Percentiles rank a stretch among this genome's conserved stretches.
phyloP scores from a whole-genome alignment of 2,329 filamentous ascomycete species.

The Cryphonectria japonica region DNA sequence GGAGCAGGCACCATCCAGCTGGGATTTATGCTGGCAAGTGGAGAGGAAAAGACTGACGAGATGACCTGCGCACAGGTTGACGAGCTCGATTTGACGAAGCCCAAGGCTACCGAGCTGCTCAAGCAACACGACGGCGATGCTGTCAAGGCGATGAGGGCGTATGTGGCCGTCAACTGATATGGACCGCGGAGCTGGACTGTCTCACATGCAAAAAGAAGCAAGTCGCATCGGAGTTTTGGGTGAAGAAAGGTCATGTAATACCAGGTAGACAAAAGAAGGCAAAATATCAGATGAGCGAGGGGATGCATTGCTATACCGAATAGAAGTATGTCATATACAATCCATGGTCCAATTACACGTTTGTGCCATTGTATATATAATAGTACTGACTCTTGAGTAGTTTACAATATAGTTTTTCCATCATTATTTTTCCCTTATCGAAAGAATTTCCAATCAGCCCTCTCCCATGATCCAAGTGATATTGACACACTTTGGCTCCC shows the following conservation, averaged over 20 bases:
- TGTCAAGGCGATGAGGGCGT: conserved; percentile 68
- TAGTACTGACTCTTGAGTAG: not conserved
- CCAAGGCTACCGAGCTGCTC: conserved; percentile 75
- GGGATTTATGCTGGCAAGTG: too few species aligned
- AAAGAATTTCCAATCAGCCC: not conserved
- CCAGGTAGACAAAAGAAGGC: conserved; percentile 1
- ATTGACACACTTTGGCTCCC: conserved; percentile 37
- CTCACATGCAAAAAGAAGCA: not conserved
- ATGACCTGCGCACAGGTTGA: conserved; percentile 55
- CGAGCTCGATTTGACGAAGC: conserved; percentile 72
- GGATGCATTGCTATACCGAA: not conserved
- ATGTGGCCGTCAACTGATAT: conserved; percentile 35
- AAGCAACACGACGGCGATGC: conserved; percentile 72
- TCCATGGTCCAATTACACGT: not conserved
- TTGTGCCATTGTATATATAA: not conserved
- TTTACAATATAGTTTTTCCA: not conserved
- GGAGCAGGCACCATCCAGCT: not conserved
- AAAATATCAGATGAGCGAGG: not conserved
- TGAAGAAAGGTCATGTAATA: not conserved
- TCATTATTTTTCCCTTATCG: not conserved
- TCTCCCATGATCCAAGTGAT: conserved; percentile 28
- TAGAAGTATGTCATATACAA: not conserved
- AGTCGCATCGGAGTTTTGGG: conserved; percentile 1
- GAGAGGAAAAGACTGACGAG: not conserved
- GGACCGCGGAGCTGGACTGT: not conserved